Conservation (phyloP, 305 asterid species). For the Coffea humblotiana region DNA sequence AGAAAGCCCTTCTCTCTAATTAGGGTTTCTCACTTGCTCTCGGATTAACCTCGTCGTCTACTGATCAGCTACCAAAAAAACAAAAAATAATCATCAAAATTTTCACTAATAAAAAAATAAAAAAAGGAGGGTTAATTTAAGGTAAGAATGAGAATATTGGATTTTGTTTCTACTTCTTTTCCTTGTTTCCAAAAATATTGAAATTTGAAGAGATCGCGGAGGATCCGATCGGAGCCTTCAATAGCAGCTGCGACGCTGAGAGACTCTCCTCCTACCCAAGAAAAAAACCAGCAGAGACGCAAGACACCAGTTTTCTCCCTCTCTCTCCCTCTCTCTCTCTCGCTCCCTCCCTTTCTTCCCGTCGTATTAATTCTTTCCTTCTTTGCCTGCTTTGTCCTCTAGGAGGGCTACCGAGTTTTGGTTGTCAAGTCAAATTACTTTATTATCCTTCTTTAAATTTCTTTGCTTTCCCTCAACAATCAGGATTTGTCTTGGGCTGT, state of each 20-base stretch:
- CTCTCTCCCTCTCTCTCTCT: conserved; percentile 14
- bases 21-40: conserved; percentile 6
- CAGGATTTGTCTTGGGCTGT: no score
- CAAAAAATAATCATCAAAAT: conserved; percentile 28
- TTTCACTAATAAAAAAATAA: not conserved
- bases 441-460: not conserved
- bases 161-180: not conserved
- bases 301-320: conserved; percentile 3
- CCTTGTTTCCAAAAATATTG: not conserved
- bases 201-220: not conserved
- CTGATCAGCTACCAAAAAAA: conserved; percentile 16
- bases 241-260: not conserved
- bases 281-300: not conserved
- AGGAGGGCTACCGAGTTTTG: conserved; percentile 11
- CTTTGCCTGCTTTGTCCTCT: conserved; percentile 11
- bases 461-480: no score
- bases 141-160: not conserved
- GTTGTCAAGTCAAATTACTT: not conserved
- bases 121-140: not conserved
- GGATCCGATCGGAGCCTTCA: conserved; percentile 5
- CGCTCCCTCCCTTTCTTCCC: conserved; percentile 2
- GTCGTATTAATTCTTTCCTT: conserved; percentile 14
- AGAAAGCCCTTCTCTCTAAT: not conserved
- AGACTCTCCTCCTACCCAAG: conserved; percentile 2
- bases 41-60: conserved; percentile 3